A percentile compares a stretch with the other conserved stretches of the same genome.
Evolutionary conservation across 331 rosid species (phyloP).

Genomic region (Telfairia occidentalis): DNA sequence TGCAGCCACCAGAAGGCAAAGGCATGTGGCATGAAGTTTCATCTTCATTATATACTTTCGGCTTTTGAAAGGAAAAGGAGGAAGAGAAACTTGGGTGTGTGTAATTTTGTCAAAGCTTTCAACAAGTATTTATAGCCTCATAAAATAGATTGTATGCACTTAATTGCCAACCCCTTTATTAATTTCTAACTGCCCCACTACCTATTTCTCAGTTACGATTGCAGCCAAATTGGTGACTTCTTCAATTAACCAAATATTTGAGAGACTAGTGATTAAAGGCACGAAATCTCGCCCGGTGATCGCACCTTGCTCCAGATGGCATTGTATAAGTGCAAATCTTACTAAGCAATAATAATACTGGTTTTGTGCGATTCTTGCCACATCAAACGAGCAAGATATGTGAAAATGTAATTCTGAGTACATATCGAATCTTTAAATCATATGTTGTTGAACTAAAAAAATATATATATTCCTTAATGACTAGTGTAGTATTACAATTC

Average conservation of each 20-base stretch:
- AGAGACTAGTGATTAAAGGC: no score
- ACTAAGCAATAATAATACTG: no score
- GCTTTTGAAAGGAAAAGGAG: not conserved
- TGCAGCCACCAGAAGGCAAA: conserved; percentile 7
- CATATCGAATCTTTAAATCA: no score
- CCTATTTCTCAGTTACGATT: not conserved
- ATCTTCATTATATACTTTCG: not conserved
- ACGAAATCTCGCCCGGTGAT: no score
- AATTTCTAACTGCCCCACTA: not conserved
- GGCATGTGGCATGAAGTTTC: not conserved
- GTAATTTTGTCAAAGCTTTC: not conserved
- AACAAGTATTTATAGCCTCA: not conserved
- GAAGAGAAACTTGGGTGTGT: not conserved
- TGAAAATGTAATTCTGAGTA: no score
- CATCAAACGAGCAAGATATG: no score
- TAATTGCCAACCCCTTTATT: not conserved
- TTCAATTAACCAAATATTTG: not conserved
- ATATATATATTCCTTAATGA: no score
- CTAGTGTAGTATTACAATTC: no score
- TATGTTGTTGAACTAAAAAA: no score
- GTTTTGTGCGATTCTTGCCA: no score
- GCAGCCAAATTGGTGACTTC: not conserved
- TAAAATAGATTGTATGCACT: not conserved
- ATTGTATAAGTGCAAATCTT: no score
- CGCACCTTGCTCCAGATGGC: no score